Evolutionary conservation across 108 stramenopile genomes (phyloP), one percentile per base, ranked within the genome.

Genomic region (Conticribra guillardii): DNA sequence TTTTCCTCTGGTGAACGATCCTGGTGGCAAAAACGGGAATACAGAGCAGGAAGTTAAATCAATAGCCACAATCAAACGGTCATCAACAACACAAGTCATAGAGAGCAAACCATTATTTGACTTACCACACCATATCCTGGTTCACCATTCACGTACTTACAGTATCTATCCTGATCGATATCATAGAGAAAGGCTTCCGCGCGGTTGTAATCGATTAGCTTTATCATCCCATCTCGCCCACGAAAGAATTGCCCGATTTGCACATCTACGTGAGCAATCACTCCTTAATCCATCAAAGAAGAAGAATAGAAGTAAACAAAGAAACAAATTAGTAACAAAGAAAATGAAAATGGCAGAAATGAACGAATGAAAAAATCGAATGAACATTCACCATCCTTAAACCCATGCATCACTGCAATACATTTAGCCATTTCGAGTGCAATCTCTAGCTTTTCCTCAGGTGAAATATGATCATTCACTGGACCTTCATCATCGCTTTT

Each of bases 171-270:
- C 4, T 76, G 57, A 1, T 71, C 50, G 21, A 63, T 64, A 59
- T 92, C 84, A 52, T 50, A 90, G 15, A 88, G 73, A 56, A 89
- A 62, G 33, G 87, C 62, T 57, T 90, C 87, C 0, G 93, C 93
- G 28, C 90, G 72, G 47, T 95, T 95, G 69, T 87, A 95, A 64
- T 95, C 93, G 23, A 90, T 87, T 11, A 95, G 57, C 66, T 90
- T 95, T 24, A 90, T 55, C 34, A 51, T 54, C 18, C 80, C 52
- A 59, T 82, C 59, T 64, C 67, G 32, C 63, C 82, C 54, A 49
- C 56, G 63, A 9, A 93, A 70, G 74, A 82, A 93, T 67, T 93
- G 92, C 0, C 57, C 61, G 1, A 84, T 54, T 63, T 89, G 85
- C 11, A 83, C 64, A 70, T 94, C 93, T 41, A 91, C 86, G 63